These are phyloP conservation scores for Fusarium metavorans DNA, from an alignment of 2,329 filamentous ascomycete genomes.

Conservation along the genomic window DNA sequence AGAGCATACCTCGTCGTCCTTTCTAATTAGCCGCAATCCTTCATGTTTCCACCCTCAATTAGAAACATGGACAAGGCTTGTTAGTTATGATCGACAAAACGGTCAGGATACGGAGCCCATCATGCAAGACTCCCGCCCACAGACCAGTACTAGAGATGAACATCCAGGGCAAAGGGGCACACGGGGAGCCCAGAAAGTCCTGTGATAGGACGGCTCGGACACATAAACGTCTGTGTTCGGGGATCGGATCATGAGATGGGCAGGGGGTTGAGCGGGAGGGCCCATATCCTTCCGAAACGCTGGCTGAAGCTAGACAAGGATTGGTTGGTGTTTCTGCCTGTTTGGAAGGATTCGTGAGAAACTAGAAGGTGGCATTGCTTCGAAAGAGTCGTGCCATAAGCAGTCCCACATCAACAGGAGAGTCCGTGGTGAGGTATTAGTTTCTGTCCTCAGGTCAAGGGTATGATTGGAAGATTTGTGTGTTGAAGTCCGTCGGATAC, in stretches of 20 bases:
- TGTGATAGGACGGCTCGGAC: conserved; percentile 16
- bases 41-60: not conserved
- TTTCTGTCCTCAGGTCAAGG: conserved; percentile 9
- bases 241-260: conserved; percentile 19
- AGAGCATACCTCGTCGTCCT: not conserved
- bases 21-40: not conserved
- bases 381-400: not conserved
- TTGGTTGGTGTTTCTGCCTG: not conserved
- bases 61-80: not conserved
- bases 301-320: conserved; percentile 16
- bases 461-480: not conserved
- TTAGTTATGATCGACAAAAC: not conserved
- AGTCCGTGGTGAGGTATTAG: not conserved
- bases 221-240: not conserved
- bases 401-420: not conserved
- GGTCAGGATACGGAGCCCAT: not conserved
- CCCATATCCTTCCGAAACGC: conserved; percentile 24
- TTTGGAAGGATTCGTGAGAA: not conserved
- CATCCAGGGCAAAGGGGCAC: not conserved
- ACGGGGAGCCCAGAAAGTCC: not conserved
- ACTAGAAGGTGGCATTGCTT: not conserved
- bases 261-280: conserved; percentile 15
- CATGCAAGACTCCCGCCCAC: not conserved
- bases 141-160: conserved; percentile 5
- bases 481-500: not conserved